Evolutionary conservation across 257 asterid genomes (phyloP).

Genomic region (Fraxinus americana): DNA sequence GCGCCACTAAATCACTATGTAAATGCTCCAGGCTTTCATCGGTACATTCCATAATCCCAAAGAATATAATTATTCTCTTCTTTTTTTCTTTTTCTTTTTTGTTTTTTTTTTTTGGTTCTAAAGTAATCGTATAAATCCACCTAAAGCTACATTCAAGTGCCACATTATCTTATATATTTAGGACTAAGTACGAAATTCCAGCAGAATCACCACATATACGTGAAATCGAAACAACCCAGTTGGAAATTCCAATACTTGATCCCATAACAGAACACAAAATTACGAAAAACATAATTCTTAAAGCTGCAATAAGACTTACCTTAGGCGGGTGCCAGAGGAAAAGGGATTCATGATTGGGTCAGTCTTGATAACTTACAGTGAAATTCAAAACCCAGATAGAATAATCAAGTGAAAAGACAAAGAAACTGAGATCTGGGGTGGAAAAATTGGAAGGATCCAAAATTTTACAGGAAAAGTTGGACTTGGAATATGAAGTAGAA

Average conservation of each 20-base stretch:
- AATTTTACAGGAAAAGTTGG: background rate
- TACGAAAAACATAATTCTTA: conserved; percentile 14
- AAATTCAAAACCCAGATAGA: conserved; percentile 23
- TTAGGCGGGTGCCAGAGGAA: conserved; percentile 85
- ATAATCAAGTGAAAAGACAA: conserved; percentile 24
- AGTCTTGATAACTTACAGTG: conserved; percentile 29
- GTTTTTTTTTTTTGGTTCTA: background rate
- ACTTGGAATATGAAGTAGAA: conserved; percentile 21
- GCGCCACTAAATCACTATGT: background rate
- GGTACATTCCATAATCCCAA: background rate
- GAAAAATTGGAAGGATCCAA: conserved; percentile 20
- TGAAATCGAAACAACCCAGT: background rate
- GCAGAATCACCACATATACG: conserved; percentile 19
- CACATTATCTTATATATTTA: conserved; percentile 21
- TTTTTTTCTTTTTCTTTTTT: too few relatives aligned
- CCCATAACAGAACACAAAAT: background rate
- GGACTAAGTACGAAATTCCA: conserved; percentile 8
- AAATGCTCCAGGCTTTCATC: background rate
- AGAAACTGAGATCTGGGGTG: conserved; percentile 34
- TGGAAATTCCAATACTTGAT: background rate
- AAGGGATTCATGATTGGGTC: conserved; percentile 86
- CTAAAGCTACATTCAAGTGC: conserved; percentile 14
- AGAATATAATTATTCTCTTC: background rate
- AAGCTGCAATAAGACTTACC: conserved; percentile 41
- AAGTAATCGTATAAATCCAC: conserved; percentile 15